Base-by-base conservation (phyloP, 129 eudicot genomes). In the Tagetes patula region DNA sequence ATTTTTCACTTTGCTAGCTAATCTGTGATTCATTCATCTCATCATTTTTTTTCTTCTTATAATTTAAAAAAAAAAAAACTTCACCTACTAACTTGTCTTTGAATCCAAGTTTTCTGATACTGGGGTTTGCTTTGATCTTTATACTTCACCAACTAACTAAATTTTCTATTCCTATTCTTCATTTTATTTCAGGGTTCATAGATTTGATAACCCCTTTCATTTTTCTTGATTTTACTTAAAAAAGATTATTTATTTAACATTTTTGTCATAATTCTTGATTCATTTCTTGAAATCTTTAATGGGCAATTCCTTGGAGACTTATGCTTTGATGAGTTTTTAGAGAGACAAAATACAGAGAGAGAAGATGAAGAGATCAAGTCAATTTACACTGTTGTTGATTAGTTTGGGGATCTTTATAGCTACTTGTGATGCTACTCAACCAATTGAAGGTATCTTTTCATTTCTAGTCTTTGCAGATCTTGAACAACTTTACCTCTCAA, bases 71-170 rank as follows among this genome's bases (percentile, higher is more conserved):
- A 56, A 20, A 69, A 37, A 50, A 75, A 3, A 71, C 73, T 78
- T 77, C 72, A 78, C 82, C 82, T 71, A 50, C 45, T 71, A 79
- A 72, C 82, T 46, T 79, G 63, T 79, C 82, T 79, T 79, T 79
- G 82, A 79, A 79, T 72, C 68, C 61, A 79, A 79, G 82, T 72
- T 53, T 72, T 64, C 82, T 79, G 69, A 40, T 71, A 65, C 68
- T 72, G 78, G 68, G 55, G 50, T 54, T 72, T 79, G 78, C 82
- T 79, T 79, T 10, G 60, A 65, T 65, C 82, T 71, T 72, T 65
- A 65, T 79, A 37, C 77, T 79, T 72, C 82, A 72, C 82, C 82
- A 13, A 79, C 82, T 79, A 49, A 52, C 68, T 20, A 20, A 20
- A 20, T 20, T 20, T 20, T 20, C 27, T 20, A 72, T 78, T 72